A percentile compares a stretch with the other conserved stretches of the same genome.
Conservation (phyloP, 1,284 basidiomycete genomes). For the Ustilago cynodontis region DNA sequence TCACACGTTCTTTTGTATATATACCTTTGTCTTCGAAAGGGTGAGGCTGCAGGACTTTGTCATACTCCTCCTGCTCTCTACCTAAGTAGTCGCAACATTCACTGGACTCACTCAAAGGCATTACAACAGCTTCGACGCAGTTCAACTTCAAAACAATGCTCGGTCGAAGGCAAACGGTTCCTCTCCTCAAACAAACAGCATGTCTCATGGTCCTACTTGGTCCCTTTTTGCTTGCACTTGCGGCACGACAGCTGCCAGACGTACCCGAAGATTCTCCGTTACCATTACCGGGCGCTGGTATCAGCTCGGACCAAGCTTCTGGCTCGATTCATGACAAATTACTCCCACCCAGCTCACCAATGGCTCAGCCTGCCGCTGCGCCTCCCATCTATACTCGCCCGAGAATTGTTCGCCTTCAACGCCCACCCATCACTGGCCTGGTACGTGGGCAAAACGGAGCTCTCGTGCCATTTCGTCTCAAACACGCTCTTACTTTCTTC, state of each 20-base stretch:
- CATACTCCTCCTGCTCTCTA: too few relatives aligned
- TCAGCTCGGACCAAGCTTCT: neutral
- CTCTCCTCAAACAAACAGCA: neutral
- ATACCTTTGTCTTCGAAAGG: neutral
- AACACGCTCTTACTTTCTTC: neutral
- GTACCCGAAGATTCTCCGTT: neutral
- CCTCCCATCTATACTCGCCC: neutral
- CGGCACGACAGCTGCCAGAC: neutral
- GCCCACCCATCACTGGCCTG: conserved; percentile 6
- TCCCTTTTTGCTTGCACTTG: neutral
- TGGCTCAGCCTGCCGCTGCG: neutral
- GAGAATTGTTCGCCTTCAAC: neutral
- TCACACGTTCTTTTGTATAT: neutral
- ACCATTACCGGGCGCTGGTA: neutral
- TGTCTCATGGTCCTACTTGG: neutral
- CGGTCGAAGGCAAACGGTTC: neutral
- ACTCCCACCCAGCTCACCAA: neutral
- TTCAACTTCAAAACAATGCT: neutral
- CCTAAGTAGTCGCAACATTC: too few relatives aligned
- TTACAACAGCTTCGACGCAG: too few relatives aligned
- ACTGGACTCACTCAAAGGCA: too few relatives aligned
- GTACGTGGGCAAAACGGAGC: conserved; percentile 24
- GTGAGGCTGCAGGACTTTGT: too few relatives aligned
- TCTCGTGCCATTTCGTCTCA: conserved; percentile 9
- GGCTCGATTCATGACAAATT: neutral